Evolutionary conservation across 805 yeast species (phyloP).

Genomic region (Candida rishiriensis): DNA sequence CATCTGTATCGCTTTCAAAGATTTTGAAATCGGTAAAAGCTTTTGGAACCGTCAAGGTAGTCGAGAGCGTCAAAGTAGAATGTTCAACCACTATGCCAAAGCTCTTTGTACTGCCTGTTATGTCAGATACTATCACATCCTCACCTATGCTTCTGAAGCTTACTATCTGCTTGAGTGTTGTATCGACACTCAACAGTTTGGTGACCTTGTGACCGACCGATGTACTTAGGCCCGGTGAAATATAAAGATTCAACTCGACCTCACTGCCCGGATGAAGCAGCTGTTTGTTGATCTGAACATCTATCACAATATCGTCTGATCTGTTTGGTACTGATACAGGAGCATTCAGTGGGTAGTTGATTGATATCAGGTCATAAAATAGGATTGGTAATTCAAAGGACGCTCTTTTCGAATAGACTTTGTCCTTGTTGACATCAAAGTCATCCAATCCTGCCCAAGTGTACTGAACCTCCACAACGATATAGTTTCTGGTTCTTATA

Average conservation of each 20-base stretch:
- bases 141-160: slow-evolving; percentile 1
- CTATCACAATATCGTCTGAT: slow-evolving; percentile 1
- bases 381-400: slow-evolving; percentile 3
- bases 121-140: neutral
- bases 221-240: slow-evolving; percentile 1
- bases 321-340: neutral
- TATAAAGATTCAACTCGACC: neutral
- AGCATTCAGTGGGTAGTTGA: neutral
- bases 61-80: neutral
- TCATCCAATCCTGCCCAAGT: neutral
- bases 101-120: neutral
- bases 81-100: neutral
- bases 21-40: neutral
- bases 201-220: neutral
- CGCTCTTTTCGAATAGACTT: slow-evolving; percentile 1
- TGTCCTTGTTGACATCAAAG: neutral
- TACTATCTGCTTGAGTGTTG: neutral
- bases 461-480: slow-evolving; percentile 1
- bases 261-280: neutral
- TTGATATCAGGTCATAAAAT: neutral
- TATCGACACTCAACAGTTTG: neutral
- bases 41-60: neutral
- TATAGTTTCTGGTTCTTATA: neutral
- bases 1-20: neutral
- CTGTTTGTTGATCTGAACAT: neutral